phyloP scores from a whole-genome alignment of 1,139 yeast species.

The Saccharomyces hybrid region DNA sequence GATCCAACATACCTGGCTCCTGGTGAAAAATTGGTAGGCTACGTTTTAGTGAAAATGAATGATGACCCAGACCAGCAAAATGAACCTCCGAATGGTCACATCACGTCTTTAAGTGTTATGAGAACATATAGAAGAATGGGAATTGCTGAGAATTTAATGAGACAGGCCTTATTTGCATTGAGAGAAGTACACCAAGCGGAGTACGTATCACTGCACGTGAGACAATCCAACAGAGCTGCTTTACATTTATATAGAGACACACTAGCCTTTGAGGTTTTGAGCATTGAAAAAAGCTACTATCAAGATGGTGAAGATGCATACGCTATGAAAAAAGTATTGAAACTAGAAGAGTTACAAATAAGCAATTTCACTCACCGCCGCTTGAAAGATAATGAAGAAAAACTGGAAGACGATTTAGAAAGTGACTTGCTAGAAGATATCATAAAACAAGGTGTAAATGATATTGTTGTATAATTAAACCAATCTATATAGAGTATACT shows the following conservation, averaged over 20 bases:
- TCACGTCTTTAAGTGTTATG: slow-evolving; percentile 90
- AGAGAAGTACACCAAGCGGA: slow-evolving; percentile 77
- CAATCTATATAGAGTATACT: not conserved
- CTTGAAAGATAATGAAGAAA: slow-evolving; percentile 25
- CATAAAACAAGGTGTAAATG: slow-evolving; percentile 20
- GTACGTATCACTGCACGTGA: slow-evolving; percentile 85
- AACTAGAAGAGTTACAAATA: slow-evolving; percentile 53
- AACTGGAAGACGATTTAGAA: slow-evolving; percentile 40
- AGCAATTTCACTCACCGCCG: slow-evolving; percentile 38
- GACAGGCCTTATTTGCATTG: slow-evolving; percentile 72
- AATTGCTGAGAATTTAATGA: slow-evolving; percentile 85
- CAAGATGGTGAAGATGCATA: slow-evolving; percentile 99
- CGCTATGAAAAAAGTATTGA: slow-evolving; percentile 71
- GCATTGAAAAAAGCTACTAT: slow-evolving; percentile 79
- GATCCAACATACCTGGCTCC: slow-evolving; percentile 48
- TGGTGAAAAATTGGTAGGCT: slow-evolving; percentile 84
- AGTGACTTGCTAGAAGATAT: slow-evolving; percentile 29
- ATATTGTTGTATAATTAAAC: slow-evolving; percentile 15
- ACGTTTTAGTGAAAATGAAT: slow-evolving; percentile 92
- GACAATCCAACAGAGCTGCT: slow-evolving; percentile 91
- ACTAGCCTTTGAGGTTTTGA: slow-evolving; percentile 68
- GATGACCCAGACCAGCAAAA: slow-evolving; percentile 65
- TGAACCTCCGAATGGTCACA: slow-evolving; percentile 84
- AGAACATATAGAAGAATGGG: slow-evolving; percentile 94
- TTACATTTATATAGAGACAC: slow-evolving; percentile 85